Percentiles rank a stretch among this genome's conserved stretches.
These are phyloP conservation scores for Xylariaceae sp. DNA, from an alignment of 2,329 filamentous ascomycete species.

Conservation along the genomic window DNA sequence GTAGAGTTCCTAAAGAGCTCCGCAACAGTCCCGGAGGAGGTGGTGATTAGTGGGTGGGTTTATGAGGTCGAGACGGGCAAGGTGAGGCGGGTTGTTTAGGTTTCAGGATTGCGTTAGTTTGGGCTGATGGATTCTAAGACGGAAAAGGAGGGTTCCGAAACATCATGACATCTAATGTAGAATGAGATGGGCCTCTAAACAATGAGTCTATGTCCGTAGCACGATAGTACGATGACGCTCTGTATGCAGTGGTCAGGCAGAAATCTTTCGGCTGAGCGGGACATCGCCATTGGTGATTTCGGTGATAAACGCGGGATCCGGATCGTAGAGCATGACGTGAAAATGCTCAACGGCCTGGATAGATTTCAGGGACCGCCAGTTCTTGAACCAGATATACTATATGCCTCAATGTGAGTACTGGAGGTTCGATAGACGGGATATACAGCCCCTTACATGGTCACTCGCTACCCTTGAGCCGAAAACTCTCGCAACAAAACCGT, in stretches of 20 bases:
- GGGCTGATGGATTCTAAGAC: neutral
- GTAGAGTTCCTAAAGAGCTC: constrained; percentile 56
- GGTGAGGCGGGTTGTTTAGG: constrained; percentile 43
- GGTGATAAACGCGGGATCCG: constrained; percentile 62
- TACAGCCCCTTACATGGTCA: constrained; percentile 45
- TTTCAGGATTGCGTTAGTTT: neutral
- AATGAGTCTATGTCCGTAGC: constrained; percentile 4
- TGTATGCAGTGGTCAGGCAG: neutral
- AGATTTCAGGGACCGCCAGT: constrained; percentile 80
- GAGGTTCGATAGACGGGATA: constrained; percentile 19
- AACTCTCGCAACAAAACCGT: constrained; percentile 60
- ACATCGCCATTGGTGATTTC: constrained; percentile 70
- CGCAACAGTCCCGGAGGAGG: constrained; percentile 52
- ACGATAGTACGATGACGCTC: neutral
- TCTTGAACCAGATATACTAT: constrained; percentile 71
- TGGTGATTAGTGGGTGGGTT: constrained; percentile 65
- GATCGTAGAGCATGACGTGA: constrained; percentile 83
- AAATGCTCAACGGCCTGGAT: constrained; percentile 88
- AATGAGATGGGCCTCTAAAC: neutral
- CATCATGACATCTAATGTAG: neutral
- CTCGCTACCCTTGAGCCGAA: constrained; percentile 53
- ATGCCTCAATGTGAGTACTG: constrained; percentile 10
- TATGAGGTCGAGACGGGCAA: constrained; percentile 73
- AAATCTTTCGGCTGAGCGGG: constrained; percentile 50
- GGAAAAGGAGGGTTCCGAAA: neutral